Evolutionary conservation across 2,329 filamentous ascomycete genomes (phyloP).

Genomic region (Pestalotiopsis sp.): DNA sequence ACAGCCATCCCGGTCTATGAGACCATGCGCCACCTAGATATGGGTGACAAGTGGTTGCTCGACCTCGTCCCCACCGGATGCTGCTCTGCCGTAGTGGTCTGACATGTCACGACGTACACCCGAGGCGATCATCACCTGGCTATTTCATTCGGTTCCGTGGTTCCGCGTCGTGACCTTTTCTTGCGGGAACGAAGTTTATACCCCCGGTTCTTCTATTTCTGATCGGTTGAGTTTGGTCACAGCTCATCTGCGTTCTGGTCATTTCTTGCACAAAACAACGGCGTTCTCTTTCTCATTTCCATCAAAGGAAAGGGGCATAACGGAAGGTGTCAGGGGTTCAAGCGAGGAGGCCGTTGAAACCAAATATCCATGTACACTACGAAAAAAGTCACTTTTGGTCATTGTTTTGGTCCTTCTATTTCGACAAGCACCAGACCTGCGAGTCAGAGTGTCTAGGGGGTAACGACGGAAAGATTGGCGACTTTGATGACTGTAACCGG

Average conservation of each 20-base stretch:
- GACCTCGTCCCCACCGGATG: background rate
- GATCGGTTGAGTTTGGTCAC: background rate
- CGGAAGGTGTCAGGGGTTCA: background rate
- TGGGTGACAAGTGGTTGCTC: background rate
- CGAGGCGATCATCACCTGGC: background rate
- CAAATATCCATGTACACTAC: background rate
- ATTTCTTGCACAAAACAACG: background rate
- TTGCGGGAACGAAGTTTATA: background rate
- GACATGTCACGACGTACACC: background rate
- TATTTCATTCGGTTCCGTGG: background rate
- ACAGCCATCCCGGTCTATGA: slow-evolving; percentile 29
- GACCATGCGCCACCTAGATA: background rate
- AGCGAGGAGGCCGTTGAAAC: background rate
- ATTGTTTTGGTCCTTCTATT: background rate
- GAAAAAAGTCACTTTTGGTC: background rate
- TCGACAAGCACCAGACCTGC: background rate
- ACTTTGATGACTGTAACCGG: background rate
- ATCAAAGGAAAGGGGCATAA: background rate
- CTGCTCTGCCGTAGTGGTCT: background rate
- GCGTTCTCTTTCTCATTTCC: background rate
- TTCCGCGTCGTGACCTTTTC: background rate
- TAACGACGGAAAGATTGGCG: background rate
- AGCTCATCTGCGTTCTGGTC: background rate
- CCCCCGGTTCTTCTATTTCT: background rate
- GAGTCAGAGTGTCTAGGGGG: background rate